Conservation (phyloP, 2,329 filamentous ascomycete genomes). For the Plectosphaerella plurivora region DNA sequence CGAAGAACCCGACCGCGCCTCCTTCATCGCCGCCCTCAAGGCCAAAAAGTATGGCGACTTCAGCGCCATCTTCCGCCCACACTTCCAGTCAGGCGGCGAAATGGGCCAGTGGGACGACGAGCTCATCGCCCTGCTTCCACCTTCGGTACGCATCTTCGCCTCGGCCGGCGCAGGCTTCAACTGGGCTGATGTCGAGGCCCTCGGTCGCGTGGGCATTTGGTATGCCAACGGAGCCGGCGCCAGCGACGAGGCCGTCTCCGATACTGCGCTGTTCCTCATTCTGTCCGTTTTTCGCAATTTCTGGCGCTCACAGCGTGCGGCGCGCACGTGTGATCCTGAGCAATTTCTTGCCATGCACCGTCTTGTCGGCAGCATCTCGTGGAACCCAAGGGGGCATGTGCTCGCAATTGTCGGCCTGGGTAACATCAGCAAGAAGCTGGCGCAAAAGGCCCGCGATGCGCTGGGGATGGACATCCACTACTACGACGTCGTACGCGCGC, state of each 20-base stretch:
- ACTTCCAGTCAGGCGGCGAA: constrained; percentile 58
- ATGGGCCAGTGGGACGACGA: constrained; percentile 59
- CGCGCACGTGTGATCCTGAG: constrained; percentile 32
- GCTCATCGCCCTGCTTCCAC: constrained; percentile 48
- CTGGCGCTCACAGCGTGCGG: constrained; percentile 39
- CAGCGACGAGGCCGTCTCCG: constrained; percentile 37
- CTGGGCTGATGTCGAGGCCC: constrained; percentile 52
- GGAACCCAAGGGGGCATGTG: constrained; percentile 40
- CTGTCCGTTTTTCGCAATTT: constrained; percentile 46
- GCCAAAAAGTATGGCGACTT: constrained; percentile 22
- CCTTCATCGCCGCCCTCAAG: constrained; percentile 35
- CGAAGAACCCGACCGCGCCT: constrained; percentile 25
- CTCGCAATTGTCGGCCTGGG: constrained; percentile 51
- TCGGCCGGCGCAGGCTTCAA: constrained; percentile 59
- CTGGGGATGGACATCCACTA: constrained; percentile 54
- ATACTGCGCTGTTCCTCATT: constrained; percentile 36
- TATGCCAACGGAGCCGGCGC: constrained; percentile 38
- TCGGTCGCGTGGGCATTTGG: constrained; percentile 32
- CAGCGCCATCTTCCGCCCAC: constrained; percentile 47
- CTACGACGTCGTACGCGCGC: constrained; percentile 33
- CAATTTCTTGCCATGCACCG: constrained; percentile 38
- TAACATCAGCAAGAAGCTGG: constrained; percentile 39
- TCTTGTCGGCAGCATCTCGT: constrained; percentile 37
- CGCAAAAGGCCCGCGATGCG: constrained; percentile 35
- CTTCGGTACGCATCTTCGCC: constrained; percentile 52